Conservation (phyloP, 352 stramenopile species). For the Globisporangium emineosum region DNA sequence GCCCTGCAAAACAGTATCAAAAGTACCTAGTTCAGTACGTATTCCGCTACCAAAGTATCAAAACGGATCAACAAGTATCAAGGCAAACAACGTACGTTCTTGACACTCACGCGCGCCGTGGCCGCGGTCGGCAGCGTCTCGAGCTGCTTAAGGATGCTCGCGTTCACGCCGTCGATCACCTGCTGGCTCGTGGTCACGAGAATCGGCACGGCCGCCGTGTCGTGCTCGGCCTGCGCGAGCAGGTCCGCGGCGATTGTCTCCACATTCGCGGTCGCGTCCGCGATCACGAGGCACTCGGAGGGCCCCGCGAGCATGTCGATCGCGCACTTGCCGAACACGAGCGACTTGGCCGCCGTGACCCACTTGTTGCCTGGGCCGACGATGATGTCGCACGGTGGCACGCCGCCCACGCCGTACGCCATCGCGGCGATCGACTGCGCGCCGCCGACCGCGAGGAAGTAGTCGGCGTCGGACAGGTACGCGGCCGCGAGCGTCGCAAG, state of each 20-base stretch:
- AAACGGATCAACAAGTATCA: neutral
- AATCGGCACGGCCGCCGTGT: conserved; percentile 96
- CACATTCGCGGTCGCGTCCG: conserved; percentile 85
- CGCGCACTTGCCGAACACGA: conserved; percentile 95
- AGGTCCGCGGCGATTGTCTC: conserved; percentile 75
- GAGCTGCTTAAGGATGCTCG: conserved; percentile 72
- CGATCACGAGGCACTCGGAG: conserved; percentile 97
- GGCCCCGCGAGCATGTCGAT: conserved; percentile 99
- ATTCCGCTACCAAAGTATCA: neutral
- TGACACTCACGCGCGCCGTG: conserved; percentile 61
- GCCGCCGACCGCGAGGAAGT: conserved; percentile 72
- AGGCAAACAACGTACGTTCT: conserved; percentile 34
- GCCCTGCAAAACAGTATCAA: conserved; percentile 25
- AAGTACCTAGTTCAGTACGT: neutral
- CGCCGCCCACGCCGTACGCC: conserved; percentile 91
- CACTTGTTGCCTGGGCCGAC: conserved; percentile 99
- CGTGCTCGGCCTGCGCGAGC: conserved; percentile 93
- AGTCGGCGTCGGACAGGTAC: conserved; percentile 92
- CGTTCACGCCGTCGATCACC: conserved; percentile 91
- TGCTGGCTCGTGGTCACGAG: conserved; percentile 89
- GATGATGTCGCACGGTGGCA: conserved; percentile 97
- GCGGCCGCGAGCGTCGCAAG: conserved; percentile 93
- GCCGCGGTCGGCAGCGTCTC: conserved; percentile 60
- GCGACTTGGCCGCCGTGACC: conserved; percentile 98
- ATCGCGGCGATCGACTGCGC: conserved; percentile 93